Evolutionary conservation across 208 protist genomes (phyloP).

Genomic region (Trypanosomatidae sp.): DNA sequence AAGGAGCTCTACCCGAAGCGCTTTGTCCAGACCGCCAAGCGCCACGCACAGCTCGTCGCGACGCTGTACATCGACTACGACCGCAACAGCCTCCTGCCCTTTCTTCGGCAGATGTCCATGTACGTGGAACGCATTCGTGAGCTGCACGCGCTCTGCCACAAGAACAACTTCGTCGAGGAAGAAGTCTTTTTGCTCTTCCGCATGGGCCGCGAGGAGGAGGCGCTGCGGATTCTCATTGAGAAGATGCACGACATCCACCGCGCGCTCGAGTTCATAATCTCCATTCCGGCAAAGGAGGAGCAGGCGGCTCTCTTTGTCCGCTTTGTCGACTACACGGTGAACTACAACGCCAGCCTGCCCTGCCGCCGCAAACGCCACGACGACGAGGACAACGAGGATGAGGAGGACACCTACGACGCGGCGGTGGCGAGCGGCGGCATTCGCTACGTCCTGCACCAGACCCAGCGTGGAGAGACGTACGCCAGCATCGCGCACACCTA

Average conservation of each 20-base stretch:
- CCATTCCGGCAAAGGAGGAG: conserved; percentile 47
- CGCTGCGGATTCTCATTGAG: conserved; percentile 62
- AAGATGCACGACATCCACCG: conserved; percentile 28
- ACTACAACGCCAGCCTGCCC: conserved; percentile 32
- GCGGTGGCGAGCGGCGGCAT: conserved; percentile 4
- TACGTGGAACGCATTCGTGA: conserved; percentile 62
- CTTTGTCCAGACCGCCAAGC: conserved; percentile 27
- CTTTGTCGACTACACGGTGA: conserved; percentile 47
- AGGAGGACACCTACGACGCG: too few species aligned
- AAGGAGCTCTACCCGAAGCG: conserved; percentile 23
- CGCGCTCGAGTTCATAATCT: conserved; percentile 26
- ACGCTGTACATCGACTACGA: conserved; percentile 79
- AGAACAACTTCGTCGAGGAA: conserved; percentile 60
- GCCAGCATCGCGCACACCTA: conserved; percentile 45
- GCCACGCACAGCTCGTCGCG: conserved; percentile 64
- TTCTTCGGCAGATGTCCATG: conserved; percentile 63
- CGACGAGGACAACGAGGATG: too few species aligned
- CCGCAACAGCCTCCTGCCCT: conserved; percentile 50
- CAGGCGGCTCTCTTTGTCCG: conserved; percentile 52
- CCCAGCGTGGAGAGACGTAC: conserved; percentile 47
- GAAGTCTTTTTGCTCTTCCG: conserved; percentile 69
- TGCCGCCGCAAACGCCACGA: background rate
- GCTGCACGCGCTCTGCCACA: conserved; percentile 69
- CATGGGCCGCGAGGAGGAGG: conserved; percentile 82
- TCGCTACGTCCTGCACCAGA: conserved; percentile 42